Evolutionary conservation across 2,329 filamentous ascomycete genomes (phyloP).

Genomic region (Penicillium vulpinum): DNA sequence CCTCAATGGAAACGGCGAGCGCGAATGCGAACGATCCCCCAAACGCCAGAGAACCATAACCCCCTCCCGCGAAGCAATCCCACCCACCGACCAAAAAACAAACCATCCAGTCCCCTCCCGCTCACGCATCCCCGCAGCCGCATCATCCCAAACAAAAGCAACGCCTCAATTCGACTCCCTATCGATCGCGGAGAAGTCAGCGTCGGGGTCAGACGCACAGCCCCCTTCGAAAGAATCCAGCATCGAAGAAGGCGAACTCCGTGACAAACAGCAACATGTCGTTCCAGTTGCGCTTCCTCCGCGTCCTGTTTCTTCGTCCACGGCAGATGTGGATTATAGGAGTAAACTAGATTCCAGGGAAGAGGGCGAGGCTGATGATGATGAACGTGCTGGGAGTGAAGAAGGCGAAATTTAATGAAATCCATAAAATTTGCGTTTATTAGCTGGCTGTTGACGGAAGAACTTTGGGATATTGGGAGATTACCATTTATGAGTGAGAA

Average conservation of each 20-base stretch:
- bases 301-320: background rate
- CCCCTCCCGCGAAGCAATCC: slow-evolving; percentile 10
- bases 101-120: slow-evolving; percentile 12
- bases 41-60: slow-evolving; percentile 40
- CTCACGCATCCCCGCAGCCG: slow-evolving; percentile 23
- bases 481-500: background rate
- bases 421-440: background rate
- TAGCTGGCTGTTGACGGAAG: too few relatives aligned
- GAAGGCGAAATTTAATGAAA: slow-evolving; percentile 42
- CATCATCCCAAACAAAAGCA: background rate
- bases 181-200: background rate
- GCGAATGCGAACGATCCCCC: slow-evolving; percentile 31
- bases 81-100: slow-evolving; percentile 3
- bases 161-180: background rate
- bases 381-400: slow-evolving; percentile 43
- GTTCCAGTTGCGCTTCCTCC: background rate
- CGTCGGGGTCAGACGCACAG: background rate
- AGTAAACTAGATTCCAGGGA: background rate
- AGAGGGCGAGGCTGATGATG: slow-evolving; percentile 28
- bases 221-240: slow-evolving; percentile 9
- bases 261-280: slow-evolving; percentile 10
- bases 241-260: slow-evolving; percentile 23
- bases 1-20: slow-evolving; percentile 29
- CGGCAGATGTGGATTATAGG: background rate
- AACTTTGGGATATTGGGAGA: background rate